These are phyloP conservation scores for Colletotrichum echinochloae DNA, from an alignment of 2,329 filamentous ascomycete species.

Conservation along the genomic window DNA sequence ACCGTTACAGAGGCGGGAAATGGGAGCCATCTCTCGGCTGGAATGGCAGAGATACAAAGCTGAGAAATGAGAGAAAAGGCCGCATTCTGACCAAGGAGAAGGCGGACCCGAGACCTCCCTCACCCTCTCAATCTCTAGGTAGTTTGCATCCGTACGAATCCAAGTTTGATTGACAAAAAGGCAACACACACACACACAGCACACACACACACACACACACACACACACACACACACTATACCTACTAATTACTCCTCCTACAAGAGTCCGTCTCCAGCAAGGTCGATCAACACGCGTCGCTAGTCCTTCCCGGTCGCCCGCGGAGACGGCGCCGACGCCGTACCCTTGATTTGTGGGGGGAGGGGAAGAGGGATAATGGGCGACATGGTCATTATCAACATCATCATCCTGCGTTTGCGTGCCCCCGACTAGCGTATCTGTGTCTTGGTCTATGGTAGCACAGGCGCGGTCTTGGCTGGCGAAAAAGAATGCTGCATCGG, in stretches of 20 bases:
- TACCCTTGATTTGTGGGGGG: not conserved
- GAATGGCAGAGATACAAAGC: not conserved
- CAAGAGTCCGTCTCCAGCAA: slow-evolving; percentile 10
- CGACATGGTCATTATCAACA: slow-evolving; percentile 1
- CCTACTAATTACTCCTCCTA: not conserved
- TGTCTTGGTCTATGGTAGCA: slow-evolving; percentile 20
- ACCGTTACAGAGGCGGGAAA: slow-evolving; percentile 30
- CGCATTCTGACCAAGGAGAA: not conserved
- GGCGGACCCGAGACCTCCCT: slow-evolving; percentile 6
- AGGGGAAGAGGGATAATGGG: not conserved
- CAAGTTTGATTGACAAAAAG: slow-evolving; percentile 19
- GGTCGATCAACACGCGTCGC: slow-evolving; percentile 16
- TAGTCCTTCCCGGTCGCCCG: slow-evolving; percentile 21
- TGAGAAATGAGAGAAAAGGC: slow-evolving; percentile 19
- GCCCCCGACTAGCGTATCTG: slow-evolving; percentile 10
- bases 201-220: slow-evolving; percentile 21
- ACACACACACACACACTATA: slow-evolving; percentile 8
- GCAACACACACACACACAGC: not conserved
- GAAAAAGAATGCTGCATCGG: not conserved
- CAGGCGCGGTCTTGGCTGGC: not conserved
- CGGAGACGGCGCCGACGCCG: slow-evolving; percentile 25
- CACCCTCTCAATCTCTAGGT: not conserved
- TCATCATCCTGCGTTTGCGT: slow-evolving; percentile 17
- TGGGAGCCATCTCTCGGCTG: slow-evolving; percentile 8
- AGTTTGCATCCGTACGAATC: not conserved